These are phyloP conservation scores for Gossypium sturtianum DNA, from an alignment of 345 rosid genomes.

Conservation along the genomic window DNA sequence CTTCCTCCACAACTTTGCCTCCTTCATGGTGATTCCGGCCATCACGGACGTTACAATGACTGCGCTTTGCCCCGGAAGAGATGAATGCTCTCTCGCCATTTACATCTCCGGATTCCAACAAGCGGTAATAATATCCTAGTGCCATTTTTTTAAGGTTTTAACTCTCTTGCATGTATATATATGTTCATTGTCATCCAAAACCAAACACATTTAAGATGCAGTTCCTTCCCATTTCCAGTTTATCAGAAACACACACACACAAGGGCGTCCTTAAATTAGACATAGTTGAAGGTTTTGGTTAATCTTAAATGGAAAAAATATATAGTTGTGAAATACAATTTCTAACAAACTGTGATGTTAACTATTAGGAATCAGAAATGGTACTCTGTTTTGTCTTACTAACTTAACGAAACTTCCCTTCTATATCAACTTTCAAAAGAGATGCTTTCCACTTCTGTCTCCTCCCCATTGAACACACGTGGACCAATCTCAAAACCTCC, in stretches of 20 bases:
- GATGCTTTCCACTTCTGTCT: not conserved
- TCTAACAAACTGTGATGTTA: not conserved
- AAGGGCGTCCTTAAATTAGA: not conserved
- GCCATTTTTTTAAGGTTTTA: not conserved
- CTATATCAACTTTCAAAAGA: not conserved
- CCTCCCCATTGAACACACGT: not conserved
- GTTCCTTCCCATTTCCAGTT: not conserved
- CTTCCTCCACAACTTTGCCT: constrained; percentile 41
- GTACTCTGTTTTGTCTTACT: constrained; percentile 1
- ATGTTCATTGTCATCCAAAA: not conserved
- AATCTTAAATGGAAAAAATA: not conserved
- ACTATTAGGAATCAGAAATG: not conserved
- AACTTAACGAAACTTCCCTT: not conserved
- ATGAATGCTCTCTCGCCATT: constrained; percentile 55
- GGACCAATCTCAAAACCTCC: not conserved
- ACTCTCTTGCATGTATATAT: not conserved
- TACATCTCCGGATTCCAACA: constrained; percentile 54
- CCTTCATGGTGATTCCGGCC: constrained; percentile 49
- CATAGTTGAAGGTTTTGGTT: not conserved
- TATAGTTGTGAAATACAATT: not conserved
- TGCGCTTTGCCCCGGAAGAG: constrained; percentile 53
- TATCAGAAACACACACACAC: not conserved
- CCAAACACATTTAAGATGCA: not conserved
- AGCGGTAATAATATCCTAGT: constrained; percentile 31
- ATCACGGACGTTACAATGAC: constrained; percentile 60